Evolutionary conservation across 345 rosid species (phyloP).

Genomic region (Murraya koenigii): DNA sequence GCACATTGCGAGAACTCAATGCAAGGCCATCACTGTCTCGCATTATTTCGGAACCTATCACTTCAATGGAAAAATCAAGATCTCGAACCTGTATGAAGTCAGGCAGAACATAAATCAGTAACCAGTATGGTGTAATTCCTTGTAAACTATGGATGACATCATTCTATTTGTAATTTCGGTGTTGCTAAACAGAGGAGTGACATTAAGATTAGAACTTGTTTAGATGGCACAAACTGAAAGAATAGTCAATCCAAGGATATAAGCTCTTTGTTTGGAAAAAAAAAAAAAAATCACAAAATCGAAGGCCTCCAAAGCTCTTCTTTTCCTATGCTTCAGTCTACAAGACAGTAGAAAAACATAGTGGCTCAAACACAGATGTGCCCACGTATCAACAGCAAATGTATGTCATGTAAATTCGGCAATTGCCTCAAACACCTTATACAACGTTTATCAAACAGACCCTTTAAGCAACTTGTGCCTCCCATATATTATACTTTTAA

Average conservation of each 20-base stretch:
- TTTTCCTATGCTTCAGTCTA: not conserved
- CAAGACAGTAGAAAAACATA: not conserved
- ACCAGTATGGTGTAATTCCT: not conserved
- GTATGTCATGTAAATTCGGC: not conserved
- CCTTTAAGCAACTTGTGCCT: not conserved
- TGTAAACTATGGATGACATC: not conserved
- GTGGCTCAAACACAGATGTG: not conserved
- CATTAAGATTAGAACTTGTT: not conserved
- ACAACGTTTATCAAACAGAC: not conserved
- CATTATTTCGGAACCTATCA: slow-evolving; percentile 65
- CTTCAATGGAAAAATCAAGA: slow-evolving; percentile 71
- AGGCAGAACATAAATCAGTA: not conserved
- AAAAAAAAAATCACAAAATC: not conserved
- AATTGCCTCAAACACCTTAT: not conserved
- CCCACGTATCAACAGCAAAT: not conserved
- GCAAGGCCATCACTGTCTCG: slow-evolving; percentile 86
- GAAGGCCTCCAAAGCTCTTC: not conserved
- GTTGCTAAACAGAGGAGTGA: not conserved
- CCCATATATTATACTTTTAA: not conserved
- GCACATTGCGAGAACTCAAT: slow-evolving; percentile 85
- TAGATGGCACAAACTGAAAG: not conserved
- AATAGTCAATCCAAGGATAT: not conserved
- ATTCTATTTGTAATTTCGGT: not conserved
- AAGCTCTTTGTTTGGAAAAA: not conserved
- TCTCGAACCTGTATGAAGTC: slow-evolving; percentile 58